These are phyloP conservation scores for Teratosphaeriaceae sp. DNA, from an alignment of 2,329 filamentous ascomycete species.

Conservation along the genomic window DNA sequence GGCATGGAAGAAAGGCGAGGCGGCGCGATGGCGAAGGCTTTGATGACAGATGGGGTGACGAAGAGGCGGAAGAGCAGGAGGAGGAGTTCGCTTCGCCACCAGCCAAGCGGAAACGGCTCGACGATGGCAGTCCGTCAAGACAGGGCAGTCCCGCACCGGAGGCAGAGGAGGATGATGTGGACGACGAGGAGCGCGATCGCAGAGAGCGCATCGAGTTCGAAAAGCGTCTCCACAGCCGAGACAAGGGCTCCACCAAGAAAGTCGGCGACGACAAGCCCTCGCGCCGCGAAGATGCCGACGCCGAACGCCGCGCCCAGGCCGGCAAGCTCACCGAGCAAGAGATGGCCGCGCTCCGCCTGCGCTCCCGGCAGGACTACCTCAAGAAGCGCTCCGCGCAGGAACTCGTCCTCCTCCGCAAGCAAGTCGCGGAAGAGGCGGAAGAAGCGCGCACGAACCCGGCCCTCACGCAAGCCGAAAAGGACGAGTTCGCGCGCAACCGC, in stretches of 20 bases:
- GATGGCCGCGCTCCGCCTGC: conserved; percentile 72
- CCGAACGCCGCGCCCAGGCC: conserved; percentile 55
- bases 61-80: conserved; percentile 52
- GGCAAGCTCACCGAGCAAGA: conserved; percentile 60
- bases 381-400: conserved; percentile 87
- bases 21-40: conserved; percentile 50
- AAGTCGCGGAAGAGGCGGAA: conserved; percentile 79
- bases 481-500: conserved; percentile 81
- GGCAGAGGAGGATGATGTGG: conserved; percentile 29
- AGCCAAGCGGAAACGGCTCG: conserved; percentile 63
- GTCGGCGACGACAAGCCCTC: conserved; percentile 53
- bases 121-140: conserved; percentile 36
- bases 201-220: conserved; percentile 74
- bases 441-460: conserved; percentile 68
- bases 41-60: conserved; percentile 77
- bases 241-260: conserved; percentile 64
- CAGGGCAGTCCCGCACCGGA: conserved; percentile 9
- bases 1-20: conserved; percentile 46
- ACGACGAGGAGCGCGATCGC: conserved; percentile 52
- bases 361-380: conserved; percentile 86
- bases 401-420: conserved; percentile 76
- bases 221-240: conserved; percentile 65
- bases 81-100: conserved; percentile 62
- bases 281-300: conserved; percentile 37
- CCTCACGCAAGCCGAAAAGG: conserved; percentile 71